Conservation (phyloP, 306 rosid species). For the Mucuna pruriens region DNA sequence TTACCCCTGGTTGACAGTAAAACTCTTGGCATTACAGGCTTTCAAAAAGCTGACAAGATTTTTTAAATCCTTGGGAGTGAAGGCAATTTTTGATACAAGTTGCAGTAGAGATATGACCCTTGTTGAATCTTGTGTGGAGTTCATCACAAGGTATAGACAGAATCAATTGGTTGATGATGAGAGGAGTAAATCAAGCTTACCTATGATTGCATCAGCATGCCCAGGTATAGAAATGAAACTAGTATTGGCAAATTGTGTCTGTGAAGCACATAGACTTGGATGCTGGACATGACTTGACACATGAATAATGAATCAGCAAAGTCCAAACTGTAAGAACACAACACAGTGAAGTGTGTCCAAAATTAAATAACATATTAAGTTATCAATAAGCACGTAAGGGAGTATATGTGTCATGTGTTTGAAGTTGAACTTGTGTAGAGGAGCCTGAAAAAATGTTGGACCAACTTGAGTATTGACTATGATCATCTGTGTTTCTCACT, state of each 20-base stretch:
- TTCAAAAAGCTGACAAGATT: conserved; percentile 74
- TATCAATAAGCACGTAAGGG: background rate
- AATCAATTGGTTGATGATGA: conserved; percentile 56
- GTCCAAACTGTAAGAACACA: background rate
- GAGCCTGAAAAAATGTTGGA: conserved; percentile 13
- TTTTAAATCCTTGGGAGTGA: conserved; percentile 89
- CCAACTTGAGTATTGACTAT: background rate
- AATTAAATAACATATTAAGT: background rate
- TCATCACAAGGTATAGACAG: conserved; percentile 72
- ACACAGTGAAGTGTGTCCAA: background rate
- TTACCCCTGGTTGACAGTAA: background rate
- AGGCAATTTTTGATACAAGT: conserved; percentile 90
- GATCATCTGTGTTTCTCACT: background rate
- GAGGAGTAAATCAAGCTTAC: conserved; percentile 56
- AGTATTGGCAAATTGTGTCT: conserved; percentile 27
- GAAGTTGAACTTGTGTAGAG: background rate
- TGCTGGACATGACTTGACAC: background rate
- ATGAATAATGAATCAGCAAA: background rate
- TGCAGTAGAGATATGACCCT: conserved; percentile 90
- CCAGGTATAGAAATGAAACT: conserved; percentile 69
- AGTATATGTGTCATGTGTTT: background rate
- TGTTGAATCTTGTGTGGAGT: conserved; percentile 83
- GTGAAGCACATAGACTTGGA: conserved; percentile 16
- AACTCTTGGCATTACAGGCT: conserved; percentile 57
- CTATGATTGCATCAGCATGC: conserved; percentile 97